Conservation (phyloP, 345 rosid genomes). For the Eucalyptus albens region DNA sequence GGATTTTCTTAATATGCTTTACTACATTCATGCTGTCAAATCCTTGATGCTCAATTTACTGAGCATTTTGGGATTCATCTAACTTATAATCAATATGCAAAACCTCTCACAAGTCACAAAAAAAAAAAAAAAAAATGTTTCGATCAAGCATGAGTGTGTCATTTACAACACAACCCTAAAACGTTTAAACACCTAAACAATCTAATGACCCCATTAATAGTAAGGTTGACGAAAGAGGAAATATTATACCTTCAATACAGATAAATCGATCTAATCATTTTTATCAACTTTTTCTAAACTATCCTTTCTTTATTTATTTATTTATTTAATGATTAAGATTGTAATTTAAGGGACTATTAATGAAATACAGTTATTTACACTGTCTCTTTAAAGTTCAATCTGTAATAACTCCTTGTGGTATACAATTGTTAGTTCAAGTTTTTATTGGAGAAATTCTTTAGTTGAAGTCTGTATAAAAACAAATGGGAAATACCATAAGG, state of each 20-base stretch:
- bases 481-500: not conserved
- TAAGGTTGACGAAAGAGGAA: not conserved
- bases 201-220: not conserved
- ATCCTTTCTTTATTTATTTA: too few species aligned
- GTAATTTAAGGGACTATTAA: not conserved
- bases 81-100: not conserved
- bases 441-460: not conserved
- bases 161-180: not conserved
- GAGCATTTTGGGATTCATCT: not conserved
- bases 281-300: too few species aligned
- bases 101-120: not conserved
- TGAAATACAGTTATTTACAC: too few species aligned
- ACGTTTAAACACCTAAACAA: not conserved
- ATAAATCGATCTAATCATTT: too few species aligned
- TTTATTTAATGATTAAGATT: not conserved
- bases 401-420: not conserved
- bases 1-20: too few species aligned
- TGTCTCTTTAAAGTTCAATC: not conserved
- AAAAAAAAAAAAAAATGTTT: not conserved
- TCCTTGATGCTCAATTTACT: too few species aligned
- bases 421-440: not conserved
- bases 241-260: not conserved
- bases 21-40: too few species aligned
- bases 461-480: not conserved
- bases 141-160: not conserved